Percentiles rank a stretch among this genome's conserved stretches.
These are phyloP conservation scores for Paulownia fortunei DNA, from an alignment of 257 asterid genomes.

Conservation along the genomic window DNA sequence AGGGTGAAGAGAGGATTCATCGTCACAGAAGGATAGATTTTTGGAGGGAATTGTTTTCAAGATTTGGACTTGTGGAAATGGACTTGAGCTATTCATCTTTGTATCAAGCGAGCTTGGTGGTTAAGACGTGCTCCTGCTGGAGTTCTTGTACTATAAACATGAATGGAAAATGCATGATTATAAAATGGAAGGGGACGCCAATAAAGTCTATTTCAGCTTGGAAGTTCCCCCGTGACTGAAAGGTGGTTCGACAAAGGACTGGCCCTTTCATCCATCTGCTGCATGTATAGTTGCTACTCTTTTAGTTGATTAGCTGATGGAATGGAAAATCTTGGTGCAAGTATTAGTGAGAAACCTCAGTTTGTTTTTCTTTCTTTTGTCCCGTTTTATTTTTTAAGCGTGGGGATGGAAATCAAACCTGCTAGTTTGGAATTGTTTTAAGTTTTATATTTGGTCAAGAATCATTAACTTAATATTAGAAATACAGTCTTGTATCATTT, in stretches of 20 bases:
- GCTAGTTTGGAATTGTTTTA: too few species aligned
- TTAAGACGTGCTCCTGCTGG: conserved; percentile 29
- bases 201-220: conserved; percentile 39
- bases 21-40: conserved; percentile 29
- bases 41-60: conserved; percentile 40
- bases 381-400: too few species aligned
- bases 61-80: conserved; percentile 37
- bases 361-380: too few species aligned
- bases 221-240: conserved; percentile 23
- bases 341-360: too few species aligned
- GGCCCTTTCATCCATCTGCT: too few species aligned
- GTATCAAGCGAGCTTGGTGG: conserved; percentile 35
- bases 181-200: conserved; percentile 46
- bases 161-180: conserved; percentile 34
- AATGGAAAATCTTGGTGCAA: too few species aligned
- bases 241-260: background rate
- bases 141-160: conserved; percentile 33
- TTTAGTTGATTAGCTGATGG: too few species aligned
- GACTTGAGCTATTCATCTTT: conserved; percentile 33
- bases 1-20: conserved; percentile 37
- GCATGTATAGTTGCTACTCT: too few species aligned
- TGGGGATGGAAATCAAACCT: too few species aligned
- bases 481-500: too few species aligned
- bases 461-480: too few species aligned
- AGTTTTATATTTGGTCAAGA: too few species aligned